Evolutionary conservation across 2,329 filamentous ascomycete species (phyloP).

Genomic region (Beauveria sp.): DNA sequence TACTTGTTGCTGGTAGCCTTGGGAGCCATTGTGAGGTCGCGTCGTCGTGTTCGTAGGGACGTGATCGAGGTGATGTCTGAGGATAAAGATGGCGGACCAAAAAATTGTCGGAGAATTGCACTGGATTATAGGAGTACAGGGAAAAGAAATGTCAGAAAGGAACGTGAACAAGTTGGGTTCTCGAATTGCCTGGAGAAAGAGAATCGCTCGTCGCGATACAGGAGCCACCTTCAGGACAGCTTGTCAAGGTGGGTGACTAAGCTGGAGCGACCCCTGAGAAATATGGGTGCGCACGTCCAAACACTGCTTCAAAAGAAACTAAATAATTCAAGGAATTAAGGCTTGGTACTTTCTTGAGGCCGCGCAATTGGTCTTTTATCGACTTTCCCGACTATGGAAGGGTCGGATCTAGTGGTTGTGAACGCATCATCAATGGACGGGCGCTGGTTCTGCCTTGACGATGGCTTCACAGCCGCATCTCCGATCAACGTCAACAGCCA

Average conservation of each 20-base stretch:
- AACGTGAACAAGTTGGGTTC: conserved; percentile 9
- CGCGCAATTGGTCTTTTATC: no score
- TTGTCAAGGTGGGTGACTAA: conserved; percentile 9
- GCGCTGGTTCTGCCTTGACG: no score
- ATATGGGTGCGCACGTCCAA: background rate
- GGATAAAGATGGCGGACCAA: background rate
- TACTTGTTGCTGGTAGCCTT: conserved; percentile 60
- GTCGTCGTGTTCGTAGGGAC: background rate
- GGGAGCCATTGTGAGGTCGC: conserved; percentile 35
- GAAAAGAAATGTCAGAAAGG: background rate
- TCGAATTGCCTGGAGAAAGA: conserved; percentile 2
- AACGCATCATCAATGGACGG: no score
- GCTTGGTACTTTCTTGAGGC: no score
- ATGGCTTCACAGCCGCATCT: no score
- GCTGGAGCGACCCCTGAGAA: conserved; percentile 7
- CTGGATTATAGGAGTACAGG: background rate
- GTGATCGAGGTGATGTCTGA: background rate
- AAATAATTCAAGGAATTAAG: no score
- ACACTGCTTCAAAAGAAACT: no score
- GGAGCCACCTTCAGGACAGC: background rate
- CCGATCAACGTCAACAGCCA: no score
- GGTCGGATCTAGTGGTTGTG: no score
- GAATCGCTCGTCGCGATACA: background rate
- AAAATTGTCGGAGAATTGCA: background rate
- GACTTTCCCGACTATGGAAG: no score